Conservation (phyloP, 208 protist genomes). For the Trypanosoma cruzi region DNA sequence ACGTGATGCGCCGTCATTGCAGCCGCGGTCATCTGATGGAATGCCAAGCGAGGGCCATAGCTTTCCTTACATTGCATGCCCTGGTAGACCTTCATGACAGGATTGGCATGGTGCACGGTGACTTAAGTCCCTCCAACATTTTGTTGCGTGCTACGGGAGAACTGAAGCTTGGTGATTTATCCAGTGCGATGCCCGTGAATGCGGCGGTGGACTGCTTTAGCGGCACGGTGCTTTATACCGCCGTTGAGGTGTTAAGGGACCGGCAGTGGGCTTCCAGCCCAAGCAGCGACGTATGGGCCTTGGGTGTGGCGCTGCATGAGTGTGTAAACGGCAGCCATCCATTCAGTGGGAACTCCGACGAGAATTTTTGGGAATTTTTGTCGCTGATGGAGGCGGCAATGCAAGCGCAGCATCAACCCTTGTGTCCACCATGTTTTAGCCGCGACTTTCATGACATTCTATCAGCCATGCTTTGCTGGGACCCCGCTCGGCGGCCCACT, state of each 20-base stretch:
- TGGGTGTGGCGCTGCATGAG: slow-evolving; percentile 51
- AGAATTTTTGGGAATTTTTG: slow-evolving; percentile 26
- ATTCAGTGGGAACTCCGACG: slow-evolving; percentile 15
- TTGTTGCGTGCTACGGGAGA: slow-evolving; percentile 27
- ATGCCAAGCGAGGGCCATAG: slow-evolving; percentile 20
- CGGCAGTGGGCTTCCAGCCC: slow-evolving; percentile 16
- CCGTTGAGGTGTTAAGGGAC: slow-evolving; percentile 23
- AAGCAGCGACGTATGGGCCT: slow-evolving; percentile 44
- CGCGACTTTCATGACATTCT: slow-evolving; percentile 31
- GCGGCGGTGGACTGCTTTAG: slow-evolving; percentile 12
- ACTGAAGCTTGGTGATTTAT: slow-evolving; percentile 26
- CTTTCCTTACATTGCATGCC: slow-evolving; percentile 39
- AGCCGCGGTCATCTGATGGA: slow-evolving; percentile 11
- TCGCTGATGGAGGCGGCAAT: slow-evolving; percentile 17
- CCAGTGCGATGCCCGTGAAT: slow-evolving; percentile 8
- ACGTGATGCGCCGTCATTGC: slow-evolving; percentile 15
- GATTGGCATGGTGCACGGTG: slow-evolving; percentile 49
- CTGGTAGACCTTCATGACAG: slow-evolving; percentile 52
- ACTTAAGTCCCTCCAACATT: slow-evolving; percentile 65
- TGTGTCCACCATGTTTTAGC: slow-evolving; percentile 13
- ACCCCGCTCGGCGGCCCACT: slow-evolving; percentile 28
- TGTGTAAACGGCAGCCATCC: slow-evolving; percentile 35
- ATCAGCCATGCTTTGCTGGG: slow-evolving; percentile 39
- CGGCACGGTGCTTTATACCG: slow-evolving; percentile 26
- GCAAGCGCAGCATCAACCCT: background rate